Evolutionary conservation across 179 eudicot genomes (phyloP), one percentile per base, ranked within the genome.

Genomic region (Actinidia polygama): DNA sequence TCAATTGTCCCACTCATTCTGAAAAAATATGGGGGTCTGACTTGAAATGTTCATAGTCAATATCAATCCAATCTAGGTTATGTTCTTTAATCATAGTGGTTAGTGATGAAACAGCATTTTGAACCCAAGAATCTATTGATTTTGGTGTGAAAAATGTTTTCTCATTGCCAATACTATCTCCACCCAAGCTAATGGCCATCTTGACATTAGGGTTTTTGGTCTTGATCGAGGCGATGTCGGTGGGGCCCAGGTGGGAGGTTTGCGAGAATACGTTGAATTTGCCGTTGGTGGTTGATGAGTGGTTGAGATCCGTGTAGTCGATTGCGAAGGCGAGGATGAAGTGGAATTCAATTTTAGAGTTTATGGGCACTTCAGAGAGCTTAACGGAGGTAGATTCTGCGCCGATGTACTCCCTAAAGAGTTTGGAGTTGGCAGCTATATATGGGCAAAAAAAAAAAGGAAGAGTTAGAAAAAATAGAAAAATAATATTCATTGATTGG

Each of bases 21-120:
- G 93, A 78, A 18, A 90, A 93, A 1, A 83, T 89, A 1, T 78
- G 16, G 0, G 87, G 82, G 66, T 87, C 82, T 3, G 87, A 77
- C 18, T 86, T 74, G 73, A 89, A 93, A 49, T 89, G 92, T 81
- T 93, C 94, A 61, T 91, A 93, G 26, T 93, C 96, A 63, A 91
- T 87, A 77, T 93, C 93, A 40, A 93, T 86, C 4, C 96, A 93
- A 54, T 93, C 96, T 4, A 93, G 73, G 15, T 87, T 1, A 51
- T 85, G 87, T 9, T 74, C 11, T 19, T 83, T 10, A 64, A 91
- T 88, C 81, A 90, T 85, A 0, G 44, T 58, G 0, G 83, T 85
- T 30, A 93, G 80, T 0, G 96, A 89, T 51, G 90, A 24, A 50
- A 88, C 89, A 0, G 94, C 94, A 44, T 93, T 93, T 14, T 81